phyloP scores from a whole-genome alignment of 2,329 filamentous ascomycete genomes.

The Exophiala sp. region DNA sequence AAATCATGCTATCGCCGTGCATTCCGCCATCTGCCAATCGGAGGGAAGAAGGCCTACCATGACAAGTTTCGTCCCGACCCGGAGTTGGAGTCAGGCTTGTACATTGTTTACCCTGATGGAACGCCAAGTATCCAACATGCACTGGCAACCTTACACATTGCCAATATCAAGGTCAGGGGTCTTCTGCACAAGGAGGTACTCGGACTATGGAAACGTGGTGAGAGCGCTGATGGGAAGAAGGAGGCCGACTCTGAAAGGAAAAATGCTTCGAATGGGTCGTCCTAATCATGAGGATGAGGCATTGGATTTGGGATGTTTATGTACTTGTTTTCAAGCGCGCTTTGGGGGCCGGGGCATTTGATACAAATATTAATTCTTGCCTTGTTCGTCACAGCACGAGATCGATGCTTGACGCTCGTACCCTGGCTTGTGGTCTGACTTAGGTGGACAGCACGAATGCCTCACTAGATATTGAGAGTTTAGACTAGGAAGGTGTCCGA shows the following conservation, averaged over 20 bases:
- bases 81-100: conserved; percentile 32
- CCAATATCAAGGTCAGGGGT: conserved; percentile 38
- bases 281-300: no score
- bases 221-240: not conserved
- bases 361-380: no score
- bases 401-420: no score
- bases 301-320: no score
- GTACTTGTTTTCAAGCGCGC: no score
- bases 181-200: conserved; percentile 8
- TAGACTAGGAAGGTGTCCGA: no score
- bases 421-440: no score
- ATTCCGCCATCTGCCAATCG: conserved; percentile 35
- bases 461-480: no score
- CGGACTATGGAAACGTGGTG: not conserved
- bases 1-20: conserved; percentile 33
- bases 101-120: conserved; percentile 37
- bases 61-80: conserved; percentile 40
- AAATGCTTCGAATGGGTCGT: no score
- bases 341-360: no score
- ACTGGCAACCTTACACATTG: conserved; percentile 37
- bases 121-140: conserved; percentile 33
- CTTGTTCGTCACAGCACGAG: no score
- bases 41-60: conserved; percentile 40
- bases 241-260: not conserved
- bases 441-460: no score